These are phyloP conservation scores for Cladosporium sp. DNA, from an alignment of 2,329 filamentous ascomycete species.

Conservation along the genomic window DNA sequence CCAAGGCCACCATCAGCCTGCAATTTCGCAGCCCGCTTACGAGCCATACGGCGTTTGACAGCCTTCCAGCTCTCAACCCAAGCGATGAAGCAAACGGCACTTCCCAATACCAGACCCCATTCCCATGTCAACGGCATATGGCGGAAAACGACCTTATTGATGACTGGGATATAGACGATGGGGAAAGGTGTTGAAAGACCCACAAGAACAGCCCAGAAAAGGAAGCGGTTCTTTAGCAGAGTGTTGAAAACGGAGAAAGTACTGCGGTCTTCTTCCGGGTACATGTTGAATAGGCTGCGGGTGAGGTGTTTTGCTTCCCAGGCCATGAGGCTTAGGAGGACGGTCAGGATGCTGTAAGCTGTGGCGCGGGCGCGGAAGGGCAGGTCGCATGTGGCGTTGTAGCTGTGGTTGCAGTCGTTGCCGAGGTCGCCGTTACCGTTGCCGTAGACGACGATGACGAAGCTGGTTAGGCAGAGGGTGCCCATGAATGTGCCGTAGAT, in stretches of 20 bases:
- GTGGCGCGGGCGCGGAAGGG: conserved; percentile 43
- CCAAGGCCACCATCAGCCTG: background rate
- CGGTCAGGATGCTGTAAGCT: conserved; percentile 41
- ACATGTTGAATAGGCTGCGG: conserved; percentile 42
- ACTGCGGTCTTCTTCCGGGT: conserved; percentile 30
- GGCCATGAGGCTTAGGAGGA: conserved; percentile 42
- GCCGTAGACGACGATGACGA: conserved; percentile 41
- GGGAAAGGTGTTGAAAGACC: conserved; percentile 38
- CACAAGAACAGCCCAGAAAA: conserved; percentile 33
- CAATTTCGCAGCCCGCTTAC: conserved; percentile 8
- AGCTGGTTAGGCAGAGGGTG: conserved; percentile 40
- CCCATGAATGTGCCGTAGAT: conserved; percentile 46
- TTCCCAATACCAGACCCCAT: conserved; percentile 41
- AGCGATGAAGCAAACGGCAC: conserved; percentile 37
- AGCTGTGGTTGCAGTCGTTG: conserved; percentile 40
- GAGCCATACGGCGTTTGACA: conserved; percentile 31
- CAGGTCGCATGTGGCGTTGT: conserved; percentile 38
- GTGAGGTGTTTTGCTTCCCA: conserved; percentile 46
- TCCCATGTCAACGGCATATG: conserved; percentile 42
- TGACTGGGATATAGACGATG: conserved; percentile 42
- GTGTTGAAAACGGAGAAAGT: conserved; percentile 31
- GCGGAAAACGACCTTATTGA: conserved; percentile 44
- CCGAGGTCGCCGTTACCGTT: conserved; percentile 40
- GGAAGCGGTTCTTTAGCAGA: conserved; percentile 31
- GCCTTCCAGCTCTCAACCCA: conserved; percentile 44